phyloP scores from a whole-genome alignment of 2,329 filamentous ascomycete species.

The Shiraia sp. region DNA sequence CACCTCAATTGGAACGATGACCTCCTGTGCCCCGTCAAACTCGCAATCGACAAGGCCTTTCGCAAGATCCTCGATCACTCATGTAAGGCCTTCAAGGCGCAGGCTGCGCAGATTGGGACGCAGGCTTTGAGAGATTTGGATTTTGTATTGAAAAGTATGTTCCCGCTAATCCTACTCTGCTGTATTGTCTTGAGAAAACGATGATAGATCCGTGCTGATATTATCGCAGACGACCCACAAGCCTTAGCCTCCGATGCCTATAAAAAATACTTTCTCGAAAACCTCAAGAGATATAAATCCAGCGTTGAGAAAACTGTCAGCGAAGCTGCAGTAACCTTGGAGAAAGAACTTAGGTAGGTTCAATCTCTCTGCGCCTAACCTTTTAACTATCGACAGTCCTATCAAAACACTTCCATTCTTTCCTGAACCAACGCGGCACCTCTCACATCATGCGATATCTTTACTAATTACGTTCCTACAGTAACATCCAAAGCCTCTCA shows the following conservation, averaged over 20 bases:
- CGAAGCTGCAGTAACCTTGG: slow-evolving; percentile 2
- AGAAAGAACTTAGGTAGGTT: slow-evolving; percentile 1
- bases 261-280: slow-evolving; percentile 8
- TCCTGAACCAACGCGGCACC: too few relatives aligned
- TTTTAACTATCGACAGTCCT: too few relatives aligned
- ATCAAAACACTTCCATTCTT: too few relatives aligned
- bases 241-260: slow-evolving; percentile 13
- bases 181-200: too few relatives aligned
- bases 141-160: slow-evolving; percentile 5
- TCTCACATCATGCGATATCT: too few relatives aligned
- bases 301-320: slow-evolving; percentile 4
- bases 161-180: background rate
- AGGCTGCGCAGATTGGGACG: too few relatives aligned
- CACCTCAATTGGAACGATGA: slow-evolving; percentile 6
- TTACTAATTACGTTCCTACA: too few relatives aligned
- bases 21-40: slow-evolving; percentile 1
- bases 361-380: background rate
- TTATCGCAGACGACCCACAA: slow-evolving; percentile 8
- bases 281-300: slow-evolving; percentile 1
- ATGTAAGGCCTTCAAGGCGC: slow-evolving; percentile 3
- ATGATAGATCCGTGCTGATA: background rate
- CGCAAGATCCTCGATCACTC: background rate
- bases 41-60: slow-evolving; percentile 4
- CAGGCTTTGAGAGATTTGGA: slow-evolving; percentile 1
- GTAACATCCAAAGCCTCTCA: too few relatives aligned